phyloP scores from a whole-genome alignment of 495 filamentous ascomycete genomes.

The Chaetomium fimeti region DNA sequence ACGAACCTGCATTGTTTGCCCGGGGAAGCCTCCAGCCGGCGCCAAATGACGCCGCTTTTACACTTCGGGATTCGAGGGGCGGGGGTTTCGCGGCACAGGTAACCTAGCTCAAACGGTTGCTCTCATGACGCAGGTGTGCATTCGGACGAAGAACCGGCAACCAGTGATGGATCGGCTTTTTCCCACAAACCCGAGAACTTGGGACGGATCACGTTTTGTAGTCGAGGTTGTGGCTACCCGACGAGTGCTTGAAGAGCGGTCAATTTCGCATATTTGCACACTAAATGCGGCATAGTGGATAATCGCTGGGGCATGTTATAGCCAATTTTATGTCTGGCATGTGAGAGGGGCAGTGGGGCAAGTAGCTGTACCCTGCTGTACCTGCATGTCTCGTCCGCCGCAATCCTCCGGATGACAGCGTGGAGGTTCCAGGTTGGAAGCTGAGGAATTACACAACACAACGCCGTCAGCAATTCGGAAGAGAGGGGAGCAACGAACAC shows the following conservation, averaged over 20 bases:
- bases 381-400: neutral
- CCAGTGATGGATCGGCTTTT: slow-evolving; percentile 24
- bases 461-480: slow-evolving; percentile 8
- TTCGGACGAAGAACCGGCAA: slow-evolving; percentile 13
- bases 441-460: neutral
- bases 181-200: slow-evolving; percentile 11
- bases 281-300: slow-evolving; percentile 7
- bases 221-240: slow-evolving; percentile 16
- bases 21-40: slow-evolving; percentile 9
- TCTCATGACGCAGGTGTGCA: slow-evolving; percentile 29
- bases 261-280: slow-evolving; percentile 9
- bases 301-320: neutral
- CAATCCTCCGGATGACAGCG: slow-evolving; percentile 32
- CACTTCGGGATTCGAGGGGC: neutral
- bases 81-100: slow-evolving; percentile 21
- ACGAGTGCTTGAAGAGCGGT: neutral
- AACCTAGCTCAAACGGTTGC: slow-evolving; percentile 24
- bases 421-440: slow-evolving; percentile 32
- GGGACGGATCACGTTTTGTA: slow-evolving; percentile 19
- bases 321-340: slow-evolving; percentile 8
- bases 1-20: slow-evolving; percentile 30
- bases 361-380: slow-evolving; percentile 18
- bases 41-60: slow-evolving; percentile 12
- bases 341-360: slow-evolving; percentile 11
- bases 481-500: neutral